Base-by-base conservation (phyloP, 2,329 filamentous ascomycete species). In the Ophiosphaerella narmari region DNA sequence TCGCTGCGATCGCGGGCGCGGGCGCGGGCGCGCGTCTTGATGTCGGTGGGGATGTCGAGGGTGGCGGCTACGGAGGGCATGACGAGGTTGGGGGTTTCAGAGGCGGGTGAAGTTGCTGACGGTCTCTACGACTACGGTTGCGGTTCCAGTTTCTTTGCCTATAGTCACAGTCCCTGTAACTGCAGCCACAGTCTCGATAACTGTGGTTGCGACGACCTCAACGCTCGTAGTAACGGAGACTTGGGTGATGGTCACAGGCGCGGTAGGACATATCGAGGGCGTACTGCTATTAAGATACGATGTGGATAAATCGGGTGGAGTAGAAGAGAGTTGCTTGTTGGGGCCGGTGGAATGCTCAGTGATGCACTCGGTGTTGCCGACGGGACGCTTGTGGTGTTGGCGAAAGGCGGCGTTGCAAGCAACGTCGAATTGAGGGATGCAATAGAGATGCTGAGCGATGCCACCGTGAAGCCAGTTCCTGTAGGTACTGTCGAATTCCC, bases 241-340 rank as follows among this genome's bases (percentile, higher is more conserved):
- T 18, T 52, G 50, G 6, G 57, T 63, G 7, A 51, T 26, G 6
- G 48, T 36, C 4, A 47, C 29, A 2, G 45, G 38, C 1, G 46
- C 45, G 6, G 51, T 52, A 2, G 62, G 54, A 35, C 60, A 63
- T 3, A 55, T 32, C 39, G 43, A 18, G 24, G 50, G 33, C n/a
- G 40, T 21, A 14, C 53, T 43, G 43, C 49, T 56, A 33, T 61
- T 59, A 23, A 60, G 11, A 8, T 55, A 57, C 0, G 52, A n/a
- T 0, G 63, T 59, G n/a, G 57, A 45, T 11, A 50, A 58, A 3
- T 44, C 36, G 2, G 54, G 56, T 11, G 54, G 51, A 9, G 48
- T 29, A 3, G 55, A 54, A 8, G 54, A 43, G 37, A 55, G 38
- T 54, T 60, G 2, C 56, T 54, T 14, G 55, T 59, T 6, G 45